Evolutionary conservation across 768 basidiomycete genomes (phyloP), one percentile per base, ranked within the genome.

Genomic region (Trametes coccinea): DNA sequence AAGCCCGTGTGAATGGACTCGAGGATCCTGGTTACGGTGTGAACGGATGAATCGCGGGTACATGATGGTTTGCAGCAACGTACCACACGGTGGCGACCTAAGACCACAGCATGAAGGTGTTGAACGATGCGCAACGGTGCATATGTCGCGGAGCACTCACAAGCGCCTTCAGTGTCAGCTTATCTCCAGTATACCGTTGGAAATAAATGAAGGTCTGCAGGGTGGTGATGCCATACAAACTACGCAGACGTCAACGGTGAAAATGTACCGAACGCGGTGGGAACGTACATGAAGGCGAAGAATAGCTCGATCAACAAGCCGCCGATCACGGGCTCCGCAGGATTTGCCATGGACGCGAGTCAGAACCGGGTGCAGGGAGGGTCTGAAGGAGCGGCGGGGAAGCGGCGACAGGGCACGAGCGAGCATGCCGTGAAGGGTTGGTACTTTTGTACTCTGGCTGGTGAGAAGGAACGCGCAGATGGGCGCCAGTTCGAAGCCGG

Each of bases 181-280:
- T 16, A 40, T 64, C 62, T 8, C 10, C 31, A 5, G 58, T n/a
- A 54, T 56, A 64, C 40, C 45, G 51, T 22, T 64, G 62, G 33
- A 51, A 64, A 50, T 60, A 64, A n/a, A 59, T 56, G 48, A 60
- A 56, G 4, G 62, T 60, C 49, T 64, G 62, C 10, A 64, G 53
- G 5, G 62, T 56, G 41, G 62, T 64, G 49, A 64, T 64, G 16
- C 62, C 62, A 16, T 64, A 64, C 27, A 64, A 31, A 5, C 62
- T 64, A 14, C 14, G 11, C 7, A 31, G 30, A 29, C 37, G 46
- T 41, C 22, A 50, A 41, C 27, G n/a, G 17, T 3, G 40, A 33
- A 5, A 1, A 14, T 34, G 8, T 7, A 29, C 16, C 8, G 17
- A n/a, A 37, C 8, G n/a, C 17, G 9, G 30, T 37, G 34, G 2